These are phyloP conservation scores for Pisolithus albus DNA, from an alignment of 768 basidiomycete species.

Conservation along the genomic window DNA sequence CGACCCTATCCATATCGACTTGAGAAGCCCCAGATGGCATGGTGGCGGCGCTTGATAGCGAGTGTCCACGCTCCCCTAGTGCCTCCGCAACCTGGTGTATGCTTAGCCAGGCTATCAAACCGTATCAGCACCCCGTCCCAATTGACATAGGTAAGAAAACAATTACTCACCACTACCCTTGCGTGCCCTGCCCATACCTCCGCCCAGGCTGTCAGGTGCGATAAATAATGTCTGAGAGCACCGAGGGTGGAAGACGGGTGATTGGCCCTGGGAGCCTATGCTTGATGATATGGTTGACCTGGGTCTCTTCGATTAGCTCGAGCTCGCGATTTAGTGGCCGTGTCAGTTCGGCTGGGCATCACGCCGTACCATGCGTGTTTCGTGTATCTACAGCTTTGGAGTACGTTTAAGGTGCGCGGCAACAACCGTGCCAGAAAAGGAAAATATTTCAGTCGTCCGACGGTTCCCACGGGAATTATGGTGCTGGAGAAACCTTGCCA, in stretches of 20 bases:
- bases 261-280: not conserved
- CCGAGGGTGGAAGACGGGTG: too few species aligned
- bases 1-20: constrained; percentile 26
- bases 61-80: constrained; percentile 28
- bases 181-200: constrained; percentile 23
- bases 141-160: not conserved
- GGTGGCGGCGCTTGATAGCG: constrained; percentile 20
- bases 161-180: constrained; percentile 20
- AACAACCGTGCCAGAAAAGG: too few species aligned
- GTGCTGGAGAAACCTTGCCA: too few species aligned
- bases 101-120: constrained; percentile 25
- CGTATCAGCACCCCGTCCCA: not conserved
- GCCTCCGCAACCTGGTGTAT: constrained; percentile 31
- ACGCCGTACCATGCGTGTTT: too few species aligned
- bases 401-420: too few species aligned
- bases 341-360: not conserved
- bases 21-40: constrained; percentile 19
- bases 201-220: constrained; percentile 18
- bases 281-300: not conserved
- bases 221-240: too few species aligned
- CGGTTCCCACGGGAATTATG: too few species aligned
- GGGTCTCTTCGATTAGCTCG: not conserved
- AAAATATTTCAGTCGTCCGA: too few species aligned
- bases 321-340: not conserved
- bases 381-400: too few species aligned